Percentiles rank a stretch among this genome's conserved stretches.
These are phyloP conservation scores for Gelatoporia subvermispora DNA, from an alignment of 768 basidiomycete genomes.

Conservation along the genomic window DNA sequence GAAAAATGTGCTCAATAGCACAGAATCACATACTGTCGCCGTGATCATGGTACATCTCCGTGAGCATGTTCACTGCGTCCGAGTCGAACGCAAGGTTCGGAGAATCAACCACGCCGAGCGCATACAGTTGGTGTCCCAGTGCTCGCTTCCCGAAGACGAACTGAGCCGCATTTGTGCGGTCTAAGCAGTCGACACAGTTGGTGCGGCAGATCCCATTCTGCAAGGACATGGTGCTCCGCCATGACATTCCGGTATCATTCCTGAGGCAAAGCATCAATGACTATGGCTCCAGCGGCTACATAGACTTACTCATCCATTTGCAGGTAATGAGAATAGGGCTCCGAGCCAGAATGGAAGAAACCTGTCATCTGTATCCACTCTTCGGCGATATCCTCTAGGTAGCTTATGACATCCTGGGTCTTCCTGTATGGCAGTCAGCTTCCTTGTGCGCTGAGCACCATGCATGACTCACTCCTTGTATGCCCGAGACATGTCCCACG, in stretches of 20 bases:
- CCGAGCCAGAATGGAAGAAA: constrained; percentile 93
- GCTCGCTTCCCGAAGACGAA: constrained; percentile 96
- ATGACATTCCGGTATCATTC: constrained; percentile 32
- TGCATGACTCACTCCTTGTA: constrained; percentile 76
- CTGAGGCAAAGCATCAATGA: constrained; percentile 6
- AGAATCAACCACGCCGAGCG: constrained; percentile 81
- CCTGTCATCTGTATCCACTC: constrained; percentile 87
- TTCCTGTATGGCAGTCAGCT: constrained; percentile 47
- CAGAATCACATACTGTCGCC: constrained; percentile 70
- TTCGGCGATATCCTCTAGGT: constrained; percentile 91
- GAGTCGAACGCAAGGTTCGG: constrained; percentile 89
- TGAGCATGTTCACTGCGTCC: constrained; percentile 93
- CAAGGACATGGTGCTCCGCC: constrained; percentile 67
- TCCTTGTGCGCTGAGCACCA: not conserved
- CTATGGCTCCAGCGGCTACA: not conserved
- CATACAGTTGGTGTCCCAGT: constrained; percentile 91
- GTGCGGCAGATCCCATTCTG: constrained; percentile 92
- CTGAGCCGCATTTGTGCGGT: constrained; percentile 94
- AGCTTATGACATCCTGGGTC: constrained; percentile 92
- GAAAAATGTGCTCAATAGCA: not conserved
- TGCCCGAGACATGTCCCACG: constrained; percentile 96
- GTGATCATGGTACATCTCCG: constrained; percentile 98
- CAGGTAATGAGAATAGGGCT: constrained; percentile 71
- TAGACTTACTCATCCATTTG: constrained; percentile 38
- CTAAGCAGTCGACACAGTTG: constrained; percentile 96